These are phyloP conservation scores for Graphium sp. DNA, from an alignment of 2,329 filamentous ascomycete genomes.

Conservation along the genomic window DNA sequence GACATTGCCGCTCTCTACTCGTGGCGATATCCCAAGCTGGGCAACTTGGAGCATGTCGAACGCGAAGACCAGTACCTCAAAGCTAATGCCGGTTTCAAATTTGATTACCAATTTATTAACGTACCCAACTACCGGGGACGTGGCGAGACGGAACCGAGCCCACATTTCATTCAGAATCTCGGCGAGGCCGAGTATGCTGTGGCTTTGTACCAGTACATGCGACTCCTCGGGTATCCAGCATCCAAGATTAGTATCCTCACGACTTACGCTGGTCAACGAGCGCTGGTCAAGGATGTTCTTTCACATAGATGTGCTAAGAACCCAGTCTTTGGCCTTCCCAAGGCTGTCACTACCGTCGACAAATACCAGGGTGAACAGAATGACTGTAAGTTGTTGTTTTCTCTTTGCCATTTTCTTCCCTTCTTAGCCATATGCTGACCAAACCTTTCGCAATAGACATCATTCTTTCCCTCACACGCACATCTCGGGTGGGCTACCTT, in stretches of 20 bases:
- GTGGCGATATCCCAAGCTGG: slow-evolving; percentile 76
- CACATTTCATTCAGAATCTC: slow-evolving; percentile 91
- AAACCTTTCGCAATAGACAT: slow-evolving; percentile 45
- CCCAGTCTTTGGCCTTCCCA: slow-evolving; percentile 73
- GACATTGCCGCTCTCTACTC: slow-evolving; percentile 80
- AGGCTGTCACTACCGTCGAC: slow-evolving; percentile 85
- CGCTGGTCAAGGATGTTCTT: slow-evolving; percentile 77
- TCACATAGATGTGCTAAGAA: slow-evolving; percentile 69
- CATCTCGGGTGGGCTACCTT: slow-evolving; percentile 77
- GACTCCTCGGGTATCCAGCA: slow-evolving; percentile 80
- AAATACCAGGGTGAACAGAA: slow-evolving; percentile 99
- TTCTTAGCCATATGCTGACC: slow-evolving; percentile 9
- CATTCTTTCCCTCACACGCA: slow-evolving; percentile 83
- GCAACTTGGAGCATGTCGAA: slow-evolving; percentile 62
- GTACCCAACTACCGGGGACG: slow-evolving; percentile 83
- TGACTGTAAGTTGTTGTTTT: slow-evolving; percentile 55
- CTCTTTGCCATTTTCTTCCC: background rate
- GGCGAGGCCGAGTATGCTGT: slow-evolving; percentile 96
- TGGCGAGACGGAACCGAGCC: slow-evolving; percentile 77
- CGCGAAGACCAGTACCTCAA: slow-evolving; percentile 51
- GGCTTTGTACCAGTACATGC: slow-evolving; percentile 94
- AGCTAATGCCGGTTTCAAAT: slow-evolving; percentile 83
- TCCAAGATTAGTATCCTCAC: slow-evolving; percentile 73
- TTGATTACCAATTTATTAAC: slow-evolving; percentile 93
- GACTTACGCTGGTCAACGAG: slow-evolving; percentile 84